phyloP scores from a whole-genome alignment of 495 filamentous ascomycete genomes.

The Aspergillus panamensis region DNA sequence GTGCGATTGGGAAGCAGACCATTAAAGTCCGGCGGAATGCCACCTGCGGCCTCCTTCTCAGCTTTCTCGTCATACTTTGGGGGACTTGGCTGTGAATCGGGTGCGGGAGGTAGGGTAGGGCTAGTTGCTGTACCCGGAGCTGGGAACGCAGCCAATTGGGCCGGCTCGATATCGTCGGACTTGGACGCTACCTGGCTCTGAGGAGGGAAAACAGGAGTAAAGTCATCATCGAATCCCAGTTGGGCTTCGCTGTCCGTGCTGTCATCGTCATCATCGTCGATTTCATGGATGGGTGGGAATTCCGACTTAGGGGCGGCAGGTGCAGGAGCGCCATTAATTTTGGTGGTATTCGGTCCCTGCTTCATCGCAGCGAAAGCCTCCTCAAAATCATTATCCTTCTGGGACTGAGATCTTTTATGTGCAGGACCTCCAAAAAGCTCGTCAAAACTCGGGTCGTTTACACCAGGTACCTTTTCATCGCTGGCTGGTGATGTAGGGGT shows the following conservation, averaged over 20 bases:
- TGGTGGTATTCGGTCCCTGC: slow-evolving; percentile 20
- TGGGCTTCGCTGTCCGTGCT: slow-evolving; percentile 65
- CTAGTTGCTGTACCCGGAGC: slow-evolving; percentile 29
- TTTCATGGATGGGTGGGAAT: slow-evolving; percentile 89
- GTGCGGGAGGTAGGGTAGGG: slow-evolving; percentile 35
- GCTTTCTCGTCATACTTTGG: slow-evolving; percentile 57
- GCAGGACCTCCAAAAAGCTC: slow-evolving; percentile 55
- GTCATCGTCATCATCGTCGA: slow-evolving; percentile 66
- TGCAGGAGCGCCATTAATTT: slow-evolving; percentile 28
- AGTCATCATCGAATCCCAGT: slow-evolving; percentile 88
- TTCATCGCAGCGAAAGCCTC: slow-evolving; percentile 48
- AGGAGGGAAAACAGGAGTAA: slow-evolving; percentile 67
- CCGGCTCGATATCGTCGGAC: slow-evolving; percentile 33
- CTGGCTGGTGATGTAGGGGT: slow-evolving; percentile 22
- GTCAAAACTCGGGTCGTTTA: slow-evolving; percentile 43
- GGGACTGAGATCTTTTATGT: slow-evolving; percentile 52
- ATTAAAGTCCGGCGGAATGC: slow-evolving; percentile 58
- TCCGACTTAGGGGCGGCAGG: slow-evolving; percentile 46
- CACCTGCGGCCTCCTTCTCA: slow-evolving; percentile 28
- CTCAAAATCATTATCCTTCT: slow-evolving; percentile 55
- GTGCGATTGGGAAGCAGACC: slow-evolving; percentile 62
- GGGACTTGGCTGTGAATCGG: slow-evolving; percentile 60
- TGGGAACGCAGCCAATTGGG: slow-evolving; percentile 44
- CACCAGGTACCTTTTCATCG: slow-evolving; percentile 21
- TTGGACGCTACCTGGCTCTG: slow-evolving; percentile 31